Conservation (phyloP, 176 grass and related monocot species). For the Eragrostis nindensis region DNA sequence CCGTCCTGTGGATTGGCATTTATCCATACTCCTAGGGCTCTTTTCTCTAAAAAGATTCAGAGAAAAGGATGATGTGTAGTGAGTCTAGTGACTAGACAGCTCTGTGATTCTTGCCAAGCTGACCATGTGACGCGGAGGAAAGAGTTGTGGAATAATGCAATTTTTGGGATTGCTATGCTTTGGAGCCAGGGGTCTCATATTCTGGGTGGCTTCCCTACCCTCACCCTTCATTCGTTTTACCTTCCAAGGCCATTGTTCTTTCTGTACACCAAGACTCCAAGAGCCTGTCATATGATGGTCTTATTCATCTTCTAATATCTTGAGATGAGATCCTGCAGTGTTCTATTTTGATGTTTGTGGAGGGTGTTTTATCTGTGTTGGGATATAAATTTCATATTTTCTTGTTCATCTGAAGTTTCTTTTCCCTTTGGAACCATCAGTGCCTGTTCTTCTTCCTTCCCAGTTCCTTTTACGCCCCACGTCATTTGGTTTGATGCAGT, state of each 20-base stretch:
- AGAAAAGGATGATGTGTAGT: slow-evolving; percentile 14
- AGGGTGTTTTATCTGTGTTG: neutral
- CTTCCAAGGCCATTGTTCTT: slow-evolving; percentile 15
- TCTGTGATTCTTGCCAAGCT: neutral
- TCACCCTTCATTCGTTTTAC: neutral
- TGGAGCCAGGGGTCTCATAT: slow-evolving; percentile 16
- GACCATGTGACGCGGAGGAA: neutral
- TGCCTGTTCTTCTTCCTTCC: neutral
- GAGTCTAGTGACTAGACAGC: slow-evolving; percentile 17
- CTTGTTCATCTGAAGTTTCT: slow-evolving; percentile 1
- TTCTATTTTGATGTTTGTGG: neutral
- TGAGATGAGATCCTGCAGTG: neutral
- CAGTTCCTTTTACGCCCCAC: neutral
- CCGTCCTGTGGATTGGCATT: slow-evolving; percentile 18
- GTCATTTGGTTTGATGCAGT: slow-evolving; percentile 2
- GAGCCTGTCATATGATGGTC: slow-evolving; percentile 13
- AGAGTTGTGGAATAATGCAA: neutral
- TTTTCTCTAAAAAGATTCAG: neutral
- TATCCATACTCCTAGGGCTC: slow-evolving; percentile 4
- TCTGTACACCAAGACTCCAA: slow-evolving; percentile 24
- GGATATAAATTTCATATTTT: neutral
- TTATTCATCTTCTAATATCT: neutral
- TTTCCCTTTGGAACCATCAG: slow-evolving; percentile 5
- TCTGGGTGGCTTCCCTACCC: slow-evolving; percentile 5
- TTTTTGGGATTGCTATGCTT: slow-evolving; percentile 28